Conservation (phyloP, 305 asterid genomes). For the Rubia occidens region DNA sequence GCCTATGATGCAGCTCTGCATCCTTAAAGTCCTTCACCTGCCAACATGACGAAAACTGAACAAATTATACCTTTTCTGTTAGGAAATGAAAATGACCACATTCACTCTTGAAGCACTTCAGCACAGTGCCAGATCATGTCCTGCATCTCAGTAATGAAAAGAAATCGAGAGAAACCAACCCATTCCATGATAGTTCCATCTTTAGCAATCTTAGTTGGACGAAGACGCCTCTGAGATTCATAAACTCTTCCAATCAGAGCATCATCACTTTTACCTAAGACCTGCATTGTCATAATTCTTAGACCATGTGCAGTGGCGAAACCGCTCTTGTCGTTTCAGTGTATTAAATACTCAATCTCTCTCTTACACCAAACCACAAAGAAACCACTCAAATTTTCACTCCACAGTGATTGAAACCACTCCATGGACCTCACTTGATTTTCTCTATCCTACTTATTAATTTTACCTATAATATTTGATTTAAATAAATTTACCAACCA, state of each 20-base stretch:
- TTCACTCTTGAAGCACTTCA: neutral
- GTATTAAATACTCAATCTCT: too few species aligned
- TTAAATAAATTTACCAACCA: too few species aligned
- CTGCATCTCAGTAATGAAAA: neutral
- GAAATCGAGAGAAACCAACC: conserved; percentile 32
- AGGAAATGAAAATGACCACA: neutral
- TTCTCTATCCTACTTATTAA: too few species aligned
- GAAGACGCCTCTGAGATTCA: conserved; percentile 53
- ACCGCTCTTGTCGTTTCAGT: too few species aligned
- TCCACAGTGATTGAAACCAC: too few species aligned
- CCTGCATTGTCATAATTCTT: conserved; percentile 26
- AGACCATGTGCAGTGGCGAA: too few species aligned
- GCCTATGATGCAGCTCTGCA: conserved; percentile 69
- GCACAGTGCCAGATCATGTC: neutral
- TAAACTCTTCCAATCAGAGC: conserved; percentile 44
- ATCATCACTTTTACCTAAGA: conserved; percentile 44
- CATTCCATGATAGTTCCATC: conserved; percentile 86
- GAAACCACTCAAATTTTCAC: too few species aligned
- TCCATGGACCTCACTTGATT: too few species aligned
- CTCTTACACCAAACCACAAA: too few species aligned
- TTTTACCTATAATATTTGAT: too few species aligned
- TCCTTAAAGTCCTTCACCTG: conserved; percentile 64
- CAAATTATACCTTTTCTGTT: neutral
- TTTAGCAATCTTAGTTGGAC: conserved; percentile 43
- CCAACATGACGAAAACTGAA: conserved; percentile 5